Evolutionary conservation across 2,329 filamentous ascomycete species (phyloP).

Genomic region (Metarhizium album): DNA sequence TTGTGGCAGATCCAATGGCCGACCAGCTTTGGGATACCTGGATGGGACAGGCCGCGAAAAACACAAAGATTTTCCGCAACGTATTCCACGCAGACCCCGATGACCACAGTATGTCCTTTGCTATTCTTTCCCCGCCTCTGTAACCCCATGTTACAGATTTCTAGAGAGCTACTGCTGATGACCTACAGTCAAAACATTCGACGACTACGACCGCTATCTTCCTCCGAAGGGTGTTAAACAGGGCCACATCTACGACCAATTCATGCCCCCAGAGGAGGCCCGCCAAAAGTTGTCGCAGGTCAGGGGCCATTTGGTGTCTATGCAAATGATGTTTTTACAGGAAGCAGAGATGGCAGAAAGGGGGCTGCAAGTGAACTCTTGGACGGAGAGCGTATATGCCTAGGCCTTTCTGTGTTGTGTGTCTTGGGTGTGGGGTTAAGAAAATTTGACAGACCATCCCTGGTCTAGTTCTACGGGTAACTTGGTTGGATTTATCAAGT

Average conservation of each 20-base stretch:
- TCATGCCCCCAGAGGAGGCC: slow-evolving; percentile 62
- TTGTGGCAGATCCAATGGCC: slow-evolving; percentile 61
- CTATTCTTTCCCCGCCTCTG: not conserved
- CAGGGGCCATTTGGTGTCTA: slow-evolving; percentile 85
- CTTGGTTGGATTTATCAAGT: not conserved
- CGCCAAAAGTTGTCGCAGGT: slow-evolving; percentile 67
- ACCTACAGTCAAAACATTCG: slow-evolving; percentile 63
- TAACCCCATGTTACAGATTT: not conserved
- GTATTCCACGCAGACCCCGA: slow-evolving; percentile 85
- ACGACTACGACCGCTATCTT: slow-evolving; percentile 76
- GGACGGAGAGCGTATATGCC: slow-evolving; percentile 80
- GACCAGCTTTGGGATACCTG: slow-evolving; percentile 59
- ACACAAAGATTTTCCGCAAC: slow-evolving; percentile 67
- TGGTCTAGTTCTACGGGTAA: not conserved
- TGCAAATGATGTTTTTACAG: slow-evolving; percentile 79
- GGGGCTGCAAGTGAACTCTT: slow-evolving; percentile 74
- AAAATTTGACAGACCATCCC: not conserved
- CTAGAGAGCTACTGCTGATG: not conserved
- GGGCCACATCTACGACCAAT: slow-evolving; percentile 79
- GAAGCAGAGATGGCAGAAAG: slow-evolving; percentile 84
- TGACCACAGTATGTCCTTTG: slow-evolving; percentile 50
- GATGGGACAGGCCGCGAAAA: slow-evolving; percentile 56
- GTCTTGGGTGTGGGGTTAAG: not conserved
- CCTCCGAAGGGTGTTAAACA: slow-evolving; percentile 61
- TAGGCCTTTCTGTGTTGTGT: slow-evolving; percentile 21